These are phyloP conservation scores for Aspergillus japonicus DNA, from an alignment of 2,329 filamentous ascomycete species.

Conservation along the genomic window DNA sequence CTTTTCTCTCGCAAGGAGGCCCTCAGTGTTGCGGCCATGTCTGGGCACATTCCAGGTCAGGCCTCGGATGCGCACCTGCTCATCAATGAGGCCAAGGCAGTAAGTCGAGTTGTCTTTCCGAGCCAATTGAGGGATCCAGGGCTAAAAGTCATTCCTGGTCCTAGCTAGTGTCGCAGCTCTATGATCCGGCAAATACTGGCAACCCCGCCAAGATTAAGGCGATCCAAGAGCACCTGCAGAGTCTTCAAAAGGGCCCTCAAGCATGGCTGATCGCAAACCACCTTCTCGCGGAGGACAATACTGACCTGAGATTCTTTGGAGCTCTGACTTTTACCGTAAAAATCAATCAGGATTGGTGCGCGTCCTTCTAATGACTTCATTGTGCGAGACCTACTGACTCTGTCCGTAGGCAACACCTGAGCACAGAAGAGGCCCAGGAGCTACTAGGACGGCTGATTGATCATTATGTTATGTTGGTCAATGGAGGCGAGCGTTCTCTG, in stretches of 20 bases:
- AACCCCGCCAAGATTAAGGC: constrained; percentile 45
- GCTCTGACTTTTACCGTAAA: constrained; percentile 92
- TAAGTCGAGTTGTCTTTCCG: constrained; percentile 14
- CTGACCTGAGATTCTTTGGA: constrained; percentile 85
- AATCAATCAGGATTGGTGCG: constrained; percentile 82
- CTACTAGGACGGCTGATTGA: constrained; percentile 44
- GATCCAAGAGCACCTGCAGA: constrained; percentile 73
- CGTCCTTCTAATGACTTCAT: constrained; percentile 2
- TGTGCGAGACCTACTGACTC: not conserved
- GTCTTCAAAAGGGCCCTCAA: constrained; percentile 72
- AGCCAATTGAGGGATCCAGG: not conserved
- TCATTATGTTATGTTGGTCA: constrained; percentile 44
- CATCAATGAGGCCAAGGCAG: constrained; percentile 30
- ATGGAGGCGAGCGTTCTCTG: constrained; percentile 38
- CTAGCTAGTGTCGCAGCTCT: constrained; percentile 43
- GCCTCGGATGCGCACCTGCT: constrained; percentile 26
- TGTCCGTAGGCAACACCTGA: constrained; percentile 36
- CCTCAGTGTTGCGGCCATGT: constrained; percentile 27
- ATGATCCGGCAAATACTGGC: constrained; percentile 46
- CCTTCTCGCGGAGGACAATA: constrained; percentile 66
- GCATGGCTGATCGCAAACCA: constrained; percentile 85
- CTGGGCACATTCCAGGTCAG: constrained; percentile 24
- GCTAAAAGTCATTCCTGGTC: constrained; percentile 10
- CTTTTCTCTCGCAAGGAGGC: constrained; percentile 9
- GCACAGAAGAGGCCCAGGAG: constrained; percentile 31